phyloP scores from a whole-genome alignment of 1,284 basidiomycete genomes.

The Hemileia vastatrix region DNA sequence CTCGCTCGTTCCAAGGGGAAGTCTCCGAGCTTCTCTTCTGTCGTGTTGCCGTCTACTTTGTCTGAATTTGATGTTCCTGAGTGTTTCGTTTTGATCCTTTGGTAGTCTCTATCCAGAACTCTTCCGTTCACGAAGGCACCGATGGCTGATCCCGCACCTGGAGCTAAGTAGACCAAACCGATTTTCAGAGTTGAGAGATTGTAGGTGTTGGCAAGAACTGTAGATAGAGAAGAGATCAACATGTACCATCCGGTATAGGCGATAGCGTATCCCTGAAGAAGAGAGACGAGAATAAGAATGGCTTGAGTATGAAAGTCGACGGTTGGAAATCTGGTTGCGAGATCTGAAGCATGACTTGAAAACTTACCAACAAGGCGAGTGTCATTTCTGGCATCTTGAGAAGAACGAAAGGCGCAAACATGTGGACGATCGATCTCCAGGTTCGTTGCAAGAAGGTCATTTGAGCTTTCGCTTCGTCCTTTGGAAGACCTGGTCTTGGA shows the following conservation, averaged over 20 bases:
- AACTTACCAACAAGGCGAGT: background rate
- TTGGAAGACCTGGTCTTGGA: too few species aligned
- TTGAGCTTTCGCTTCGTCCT: too few species aligned
- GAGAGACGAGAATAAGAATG: background rate
- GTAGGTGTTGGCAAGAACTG: background rate
- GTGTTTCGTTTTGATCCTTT: constrained; percentile 32
- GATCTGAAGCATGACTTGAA: too few species aligned
- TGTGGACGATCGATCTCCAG: too few species aligned
- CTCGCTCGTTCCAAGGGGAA: background rate
- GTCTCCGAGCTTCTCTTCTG: too few species aligned
- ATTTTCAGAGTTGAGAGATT: background rate
- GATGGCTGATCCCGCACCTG: constrained; percentile 39
- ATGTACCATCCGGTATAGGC: background rate
- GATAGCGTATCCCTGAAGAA: background rate
- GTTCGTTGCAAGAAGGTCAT: too few species aligned
- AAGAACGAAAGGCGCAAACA: too few species aligned
- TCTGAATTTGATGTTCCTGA: constrained; percentile 41
- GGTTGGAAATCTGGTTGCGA: too few species aligned
- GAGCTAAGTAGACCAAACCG: constrained; percentile 24
- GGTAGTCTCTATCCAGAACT: constrained; percentile 42
- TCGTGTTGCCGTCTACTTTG: constrained; percentile 32
- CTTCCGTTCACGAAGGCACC: constrained; percentile 39
- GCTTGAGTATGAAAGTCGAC: too few species aligned
- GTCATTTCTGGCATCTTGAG: too few species aligned
- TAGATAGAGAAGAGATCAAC: background rate